Evolutionary conservation across 1,284 basidiomycete species (phyloP).

Genomic region (Termitomyces sp.): DNA sequence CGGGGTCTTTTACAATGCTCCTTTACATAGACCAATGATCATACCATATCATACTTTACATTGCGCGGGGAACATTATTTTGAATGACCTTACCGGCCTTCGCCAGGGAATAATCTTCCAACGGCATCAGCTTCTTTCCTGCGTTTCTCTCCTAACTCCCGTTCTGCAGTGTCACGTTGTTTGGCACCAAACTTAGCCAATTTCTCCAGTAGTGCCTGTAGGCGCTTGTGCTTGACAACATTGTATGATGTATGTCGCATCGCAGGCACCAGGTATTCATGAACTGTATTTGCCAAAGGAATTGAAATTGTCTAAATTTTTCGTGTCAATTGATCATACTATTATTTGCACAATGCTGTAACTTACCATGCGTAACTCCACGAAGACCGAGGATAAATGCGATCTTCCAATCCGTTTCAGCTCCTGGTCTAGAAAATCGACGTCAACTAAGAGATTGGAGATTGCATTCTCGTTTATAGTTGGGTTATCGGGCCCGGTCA

Average conservation of each 20-base stretch:
- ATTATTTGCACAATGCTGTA: not conserved
- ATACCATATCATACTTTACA: constrained; percentile 17
- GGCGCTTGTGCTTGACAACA: constrained; percentile 66
- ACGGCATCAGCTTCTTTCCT: constrained; percentile 78
- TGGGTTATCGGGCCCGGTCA: constrained; percentile 71
- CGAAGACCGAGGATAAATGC: constrained; percentile 72
- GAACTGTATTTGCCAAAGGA: constrained; percentile 67
- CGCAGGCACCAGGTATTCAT: constrained; percentile 75
- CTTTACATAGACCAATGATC: constrained; percentile 33
- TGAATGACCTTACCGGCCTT: constrained; percentile 38
- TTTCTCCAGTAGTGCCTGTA: constrained; percentile 80
- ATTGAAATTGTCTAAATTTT: constrained; percentile 68
- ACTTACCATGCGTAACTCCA: constrained; percentile 77
- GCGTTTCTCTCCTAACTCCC: constrained; percentile 65
- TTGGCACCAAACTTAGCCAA: constrained; percentile 63
- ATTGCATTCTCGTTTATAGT: constrained; percentile 87
- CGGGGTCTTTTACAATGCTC: constrained; percentile 24
- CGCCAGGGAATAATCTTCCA: constrained; percentile 63
- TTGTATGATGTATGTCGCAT: constrained; percentile 70
- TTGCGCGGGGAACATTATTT: constrained; percentile 4
- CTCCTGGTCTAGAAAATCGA: constrained; percentile 81
- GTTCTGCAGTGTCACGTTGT: constrained; percentile 52
- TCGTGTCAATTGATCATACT: constrained; percentile 9
- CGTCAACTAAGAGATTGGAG: constrained; percentile 76
- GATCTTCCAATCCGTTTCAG: constrained; percentile 68